Percentiles rank a stretch among this genome's conserved stretches.
Conservation (phyloP, 2,329 filamentous ascomycete species). For the Ascochyta koolunga region DNA sequence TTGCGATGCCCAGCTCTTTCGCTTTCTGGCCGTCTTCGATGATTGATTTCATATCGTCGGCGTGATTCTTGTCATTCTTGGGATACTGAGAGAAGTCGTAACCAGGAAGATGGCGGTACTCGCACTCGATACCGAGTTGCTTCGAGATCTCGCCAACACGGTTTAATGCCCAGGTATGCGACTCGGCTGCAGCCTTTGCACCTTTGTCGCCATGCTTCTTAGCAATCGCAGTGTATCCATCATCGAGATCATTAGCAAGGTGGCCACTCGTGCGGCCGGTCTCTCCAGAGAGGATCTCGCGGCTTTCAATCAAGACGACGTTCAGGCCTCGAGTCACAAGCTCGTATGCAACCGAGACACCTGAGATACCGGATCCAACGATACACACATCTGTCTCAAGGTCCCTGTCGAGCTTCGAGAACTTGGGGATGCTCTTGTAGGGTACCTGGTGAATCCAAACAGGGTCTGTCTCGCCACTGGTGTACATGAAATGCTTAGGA, state of each 20-base stretch:
- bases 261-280: slow-evolving; percentile 62
- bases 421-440: slow-evolving; percentile 53
- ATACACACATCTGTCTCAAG: slow-evolving; percentile 58
- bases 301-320: slow-evolving; percentile 61
- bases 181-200: slow-evolving; percentile 58
- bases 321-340: slow-evolving; percentile 58
- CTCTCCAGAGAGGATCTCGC: slow-evolving; percentile 61
- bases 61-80: slow-evolving; percentile 50
- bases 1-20: slow-evolving; percentile 53
- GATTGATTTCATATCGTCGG: slow-evolving; percentile 54
- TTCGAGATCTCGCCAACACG: slow-evolving; percentile 58
- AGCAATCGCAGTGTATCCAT: slow-evolving; percentile 58
- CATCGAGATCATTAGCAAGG: slow-evolving; percentile 61
- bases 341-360: slow-evolving; percentile 60
- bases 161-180: slow-evolving; percentile 61
- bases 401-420: slow-evolving; percentile 52
- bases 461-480: slow-evolving; percentile 58
- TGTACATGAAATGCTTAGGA: slow-evolving; percentile 49
- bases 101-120: slow-evolving; percentile 58
- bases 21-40: slow-evolving; percentile 55
- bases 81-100: slow-evolving; percentile 60
- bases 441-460: slow-evolving; percentile 61
- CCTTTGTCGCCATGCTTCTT: slow-evolving; percentile 60
- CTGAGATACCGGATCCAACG: slow-evolving; percentile 61
- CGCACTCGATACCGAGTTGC: slow-evolving; percentile 61